Evolutionary conservation across 75 land plant genomes (phyloP), one percentile per base, ranked within the genome.

Genomic region (Pinus tabuliformis): DNA sequence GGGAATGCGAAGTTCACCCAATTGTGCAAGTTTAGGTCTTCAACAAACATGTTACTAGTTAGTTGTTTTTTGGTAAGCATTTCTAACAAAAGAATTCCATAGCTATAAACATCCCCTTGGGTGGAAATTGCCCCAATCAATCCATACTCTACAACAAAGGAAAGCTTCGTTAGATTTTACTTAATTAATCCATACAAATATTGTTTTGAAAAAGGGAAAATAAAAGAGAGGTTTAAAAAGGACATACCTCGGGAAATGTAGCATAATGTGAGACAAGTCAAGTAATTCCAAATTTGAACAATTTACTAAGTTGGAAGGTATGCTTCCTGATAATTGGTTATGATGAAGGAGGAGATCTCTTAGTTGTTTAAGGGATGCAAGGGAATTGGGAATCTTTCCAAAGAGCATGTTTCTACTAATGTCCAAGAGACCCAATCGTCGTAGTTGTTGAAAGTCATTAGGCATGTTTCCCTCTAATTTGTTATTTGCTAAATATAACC

Each of bases 391-490:
- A 18, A 86, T 83, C 36, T 12, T 8, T 30, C 85, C 85, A 6
- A 68, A 61, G 21, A 83, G 76, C 42, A 57, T 42, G 75, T 83
- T 83, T 70, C 45, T 52, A 71, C 76, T 73, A 56, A 79, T 6
- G 49, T 73, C 70, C 15, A 80, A 56, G 17, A 57, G 8, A 1
- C 17, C 66, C 15, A 89, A 76, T 24, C 77, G 57, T 54, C 79
- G 83, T 12, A 83, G 72, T 37, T 81, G 81, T 58, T 89, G 89
- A 61, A 89, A 75, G 62, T 79, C 80, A 73, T 73, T 66, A 21
- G 90, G 94, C n/a, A 92, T 77, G 54, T 26, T 26, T 28, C 94
- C 94, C 24, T 52, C 37, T 17, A 92, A 78, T 6, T 54, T 63
- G 66, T 92, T 92, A 26, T 26, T 26, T 26, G 26, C 26, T 26